Conservation (phyloP, 31 red algal species). For the Bonnemaisonia californica region DNA sequence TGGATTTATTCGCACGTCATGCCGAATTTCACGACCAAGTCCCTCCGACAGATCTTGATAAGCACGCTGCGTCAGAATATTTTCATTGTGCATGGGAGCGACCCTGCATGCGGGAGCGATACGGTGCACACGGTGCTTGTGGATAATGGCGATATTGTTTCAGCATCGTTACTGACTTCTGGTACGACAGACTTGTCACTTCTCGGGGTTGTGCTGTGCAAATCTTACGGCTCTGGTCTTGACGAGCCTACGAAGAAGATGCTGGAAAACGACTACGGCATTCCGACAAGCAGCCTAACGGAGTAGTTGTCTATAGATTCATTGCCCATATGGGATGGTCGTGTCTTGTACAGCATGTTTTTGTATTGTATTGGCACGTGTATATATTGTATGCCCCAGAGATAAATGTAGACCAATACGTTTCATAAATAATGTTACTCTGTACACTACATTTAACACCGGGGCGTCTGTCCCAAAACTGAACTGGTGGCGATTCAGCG, state of each 20-base stretch:
- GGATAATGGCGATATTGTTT: constrained; percentile 67
- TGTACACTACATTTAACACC: too few relatives aligned
- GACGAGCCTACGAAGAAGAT: constrained; percentile 58
- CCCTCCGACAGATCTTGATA: constrained; percentile 47
- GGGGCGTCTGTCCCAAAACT: too few relatives aligned
- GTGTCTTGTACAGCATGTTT: background rate
- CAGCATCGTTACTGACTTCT: constrained; percentile 53
- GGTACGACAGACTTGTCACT: constrained; percentile 64
- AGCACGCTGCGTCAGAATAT: constrained; percentile 57
- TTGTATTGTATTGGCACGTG: background rate
- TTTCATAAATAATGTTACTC: too few relatives aligned
- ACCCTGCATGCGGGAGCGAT: constrained; percentile 36
- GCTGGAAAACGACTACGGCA: constrained; percentile 48
- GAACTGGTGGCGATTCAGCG: too few relatives aligned
- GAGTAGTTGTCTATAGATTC: constrained; percentile 17
- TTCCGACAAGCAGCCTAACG: constrained; percentile 44
- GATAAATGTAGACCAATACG: too few relatives aligned
- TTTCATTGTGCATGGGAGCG: constrained; percentile 69
- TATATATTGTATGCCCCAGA: background rate
- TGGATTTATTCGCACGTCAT: constrained; percentile 51
- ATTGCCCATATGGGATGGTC: background rate
- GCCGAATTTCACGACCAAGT: constrained; percentile 31
- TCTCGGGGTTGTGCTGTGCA: constrained; percentile 54
- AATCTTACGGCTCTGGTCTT: constrained; percentile 50
- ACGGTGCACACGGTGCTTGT: constrained; percentile 64